Percentiles rank a stretch among this genome's conserved stretches.
Conservation (phyloP, 305 asterid species). For the Petunia hybrid region DNA sequence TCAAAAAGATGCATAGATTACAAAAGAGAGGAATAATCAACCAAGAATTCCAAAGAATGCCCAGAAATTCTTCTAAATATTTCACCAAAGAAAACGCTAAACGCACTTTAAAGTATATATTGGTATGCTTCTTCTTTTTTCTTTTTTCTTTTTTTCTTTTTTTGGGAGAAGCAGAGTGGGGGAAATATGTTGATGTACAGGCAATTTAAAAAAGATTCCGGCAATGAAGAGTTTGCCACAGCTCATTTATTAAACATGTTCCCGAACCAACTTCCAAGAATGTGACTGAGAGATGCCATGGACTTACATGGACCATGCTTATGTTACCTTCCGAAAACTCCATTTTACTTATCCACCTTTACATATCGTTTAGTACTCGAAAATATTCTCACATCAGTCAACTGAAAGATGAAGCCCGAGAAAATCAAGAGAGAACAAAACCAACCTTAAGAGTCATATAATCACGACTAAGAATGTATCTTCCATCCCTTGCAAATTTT, state of each 20-base stretch:
- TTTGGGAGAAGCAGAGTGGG: not conserved
- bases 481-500: slow-evolving; percentile 92
- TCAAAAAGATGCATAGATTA: too few species aligned
- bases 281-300: not conserved
- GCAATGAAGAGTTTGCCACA: slow-evolving; percentile 3
- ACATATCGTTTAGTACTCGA: slow-evolving; percentile 3
- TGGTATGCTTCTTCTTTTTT: not conserved
- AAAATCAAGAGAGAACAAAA: slow-evolving; percentile 28
- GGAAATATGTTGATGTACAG: not conserved
- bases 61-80: slow-evolving; percentile 9
- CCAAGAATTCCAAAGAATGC: not conserved
- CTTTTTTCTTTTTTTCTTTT: not conserved
- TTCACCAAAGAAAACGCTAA: not conserved
- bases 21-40: too few species aligned
- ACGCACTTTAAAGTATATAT: not conserved
- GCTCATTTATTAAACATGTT: slow-evolving; percentile 12
- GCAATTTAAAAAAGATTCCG: slow-evolving; percentile 5
- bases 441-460: slow-evolving; percentile 98
- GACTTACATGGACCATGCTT: slow-evolving; percentile 5
- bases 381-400: slow-evolving; percentile 15
- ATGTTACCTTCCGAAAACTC: not conserved
- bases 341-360: slow-evolving; percentile 3
- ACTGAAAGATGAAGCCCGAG: slow-evolving; percentile 8
- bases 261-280: not conserved
- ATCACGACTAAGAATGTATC: slow-evolving; percentile 97